Evolutionary conservation across 106 monocot species (phyloP).

Genomic region (Chionographis japonica): DNA sequence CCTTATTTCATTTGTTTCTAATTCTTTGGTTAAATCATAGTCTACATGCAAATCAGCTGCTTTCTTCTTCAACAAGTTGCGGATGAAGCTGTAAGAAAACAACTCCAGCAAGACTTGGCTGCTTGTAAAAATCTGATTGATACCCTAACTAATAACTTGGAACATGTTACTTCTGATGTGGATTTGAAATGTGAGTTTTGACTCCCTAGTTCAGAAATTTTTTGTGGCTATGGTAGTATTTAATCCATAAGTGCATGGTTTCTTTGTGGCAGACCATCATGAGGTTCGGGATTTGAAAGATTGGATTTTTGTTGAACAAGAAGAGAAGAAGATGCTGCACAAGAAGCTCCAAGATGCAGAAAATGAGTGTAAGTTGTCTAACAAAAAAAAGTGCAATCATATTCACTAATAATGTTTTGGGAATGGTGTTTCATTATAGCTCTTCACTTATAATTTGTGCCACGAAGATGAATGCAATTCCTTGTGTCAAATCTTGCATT

Average conservation of each 20-base stretch:
- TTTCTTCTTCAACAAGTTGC: constrained; percentile 33
- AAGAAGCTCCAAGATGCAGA: constrained; percentile 59
- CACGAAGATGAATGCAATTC: no score
- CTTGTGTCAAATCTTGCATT: no score
- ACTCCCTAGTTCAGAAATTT: neutral
- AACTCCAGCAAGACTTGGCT: constrained; percentile 47
- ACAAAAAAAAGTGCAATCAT: no score
- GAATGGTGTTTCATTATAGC: no score
- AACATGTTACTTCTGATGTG: constrained; percentile 30
- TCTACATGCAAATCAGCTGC: constrained; percentile 26
- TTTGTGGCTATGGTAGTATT: constrained; percentile 5
- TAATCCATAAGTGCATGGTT: neutral
- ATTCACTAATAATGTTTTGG: no score
- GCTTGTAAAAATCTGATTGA: constrained; percentile 29
- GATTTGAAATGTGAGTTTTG: constrained; percentile 36
- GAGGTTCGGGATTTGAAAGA: constrained; percentile 71
- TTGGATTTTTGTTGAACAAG: constrained; percentile 54
- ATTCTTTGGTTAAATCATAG: neutral
- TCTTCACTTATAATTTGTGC: no score
- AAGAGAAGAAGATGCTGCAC: constrained; percentile 57
- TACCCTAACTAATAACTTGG: constrained; percentile 28
- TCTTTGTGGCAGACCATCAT: constrained; percentile 28
- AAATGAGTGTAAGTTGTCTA: constrained; percentile 41
- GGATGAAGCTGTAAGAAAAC: constrained; percentile 27
- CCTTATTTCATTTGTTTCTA: constrained; percentile 3